Base-by-base conservation (phyloP, 2,329 filamentous ascomycete species). In the Basipetospora chlamydospora region DNA sequence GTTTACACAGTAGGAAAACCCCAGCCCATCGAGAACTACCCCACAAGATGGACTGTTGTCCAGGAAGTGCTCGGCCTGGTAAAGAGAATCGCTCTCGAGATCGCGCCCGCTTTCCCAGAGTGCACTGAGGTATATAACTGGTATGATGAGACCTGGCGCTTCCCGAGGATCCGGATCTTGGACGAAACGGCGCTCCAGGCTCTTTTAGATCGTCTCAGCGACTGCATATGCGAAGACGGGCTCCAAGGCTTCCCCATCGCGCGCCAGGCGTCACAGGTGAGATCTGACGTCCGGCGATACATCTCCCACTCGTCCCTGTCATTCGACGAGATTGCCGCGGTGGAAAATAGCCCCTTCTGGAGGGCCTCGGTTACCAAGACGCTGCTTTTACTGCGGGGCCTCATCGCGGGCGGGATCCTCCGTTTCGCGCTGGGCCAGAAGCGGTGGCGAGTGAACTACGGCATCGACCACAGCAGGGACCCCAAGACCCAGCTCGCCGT, bases 361-460 rank as follows among this genome's bases (percentile, higher is more conserved):
- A 54, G 47, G 0, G 41, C 55, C 0, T 28, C 51, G 0, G 51
- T 50, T 0, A 53, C 50, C 20, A 44, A 47, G 1, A 47, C 54
- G 0, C 46, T 76, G 0, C 50, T 73, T 0, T 51, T 74, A 2
- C 46, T 77, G 0, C 57, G 69, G 17, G 66, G 77, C 0, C 56
- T 82, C 0, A 49, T 82, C 7, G 67, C 70, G 0, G 51, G 59
- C 1, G 66, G 71, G 0, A 55, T 81, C 0, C 45, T 82, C 0
- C 44, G 45, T 0, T 77, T 76, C 39, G 58, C 56, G 0, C 53
- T 81, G 1, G 50, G 54, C 0, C 52, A 66, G 11, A 81, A 80
- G 44, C 57, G 76, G 2, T 83, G 72, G 70, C 54, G 68, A 3
- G 76, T 83, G 0, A 66, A 80, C 37, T 83, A 76, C 40, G 77